Percentiles rank a stretch among this genome's conserved stretches.
phyloP scores from a whole-genome alignment of 2,329 filamentous ascomycete genomes.

The Metarhizium brunneum region DNA sequence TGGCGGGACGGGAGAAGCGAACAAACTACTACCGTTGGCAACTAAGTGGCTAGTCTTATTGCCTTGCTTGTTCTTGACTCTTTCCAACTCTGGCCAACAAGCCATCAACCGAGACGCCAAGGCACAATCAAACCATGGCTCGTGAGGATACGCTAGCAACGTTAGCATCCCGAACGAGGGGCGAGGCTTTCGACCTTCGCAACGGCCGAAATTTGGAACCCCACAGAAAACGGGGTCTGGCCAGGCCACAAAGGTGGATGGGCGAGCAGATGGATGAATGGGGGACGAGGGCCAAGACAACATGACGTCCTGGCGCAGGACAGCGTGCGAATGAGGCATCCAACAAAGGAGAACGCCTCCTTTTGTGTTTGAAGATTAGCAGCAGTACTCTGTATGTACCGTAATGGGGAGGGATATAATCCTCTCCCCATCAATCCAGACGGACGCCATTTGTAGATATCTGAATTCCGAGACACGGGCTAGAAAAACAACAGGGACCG shows the following conservation, averaged over 20 bases:
- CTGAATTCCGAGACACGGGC: neutral
- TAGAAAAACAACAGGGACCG: no score
- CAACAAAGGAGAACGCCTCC: neutral
- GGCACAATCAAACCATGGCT: slow-evolving; percentile 3
- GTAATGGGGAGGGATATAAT: neutral
- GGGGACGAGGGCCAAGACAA: neutral
- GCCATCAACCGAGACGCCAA: neutral
- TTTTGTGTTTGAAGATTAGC: neutral
- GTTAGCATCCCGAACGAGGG: neutral
- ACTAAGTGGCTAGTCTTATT: no score
- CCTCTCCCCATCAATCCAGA: neutral
- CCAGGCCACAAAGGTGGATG: neutral
- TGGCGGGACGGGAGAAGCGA: neutral
- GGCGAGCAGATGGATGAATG: slow-evolving; percentile 2
- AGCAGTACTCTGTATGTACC: neutral
- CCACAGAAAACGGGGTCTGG: slow-evolving; percentile 3
- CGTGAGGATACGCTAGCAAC: slow-evolving; percentile 1
- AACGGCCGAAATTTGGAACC: slow-evolving; percentile 9
- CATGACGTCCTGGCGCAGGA: slow-evolving; percentile 8
- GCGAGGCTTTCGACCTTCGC: neutral
- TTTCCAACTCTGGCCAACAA: neutral
- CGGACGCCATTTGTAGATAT: neutral
- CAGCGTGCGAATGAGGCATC: neutral
- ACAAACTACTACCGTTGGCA: no score
- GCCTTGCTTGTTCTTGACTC: neutral